Evolutionary conservation across 2,329 filamentous ascomycete species (phyloP).

Genomic region (Apiospora marii): DNA sequence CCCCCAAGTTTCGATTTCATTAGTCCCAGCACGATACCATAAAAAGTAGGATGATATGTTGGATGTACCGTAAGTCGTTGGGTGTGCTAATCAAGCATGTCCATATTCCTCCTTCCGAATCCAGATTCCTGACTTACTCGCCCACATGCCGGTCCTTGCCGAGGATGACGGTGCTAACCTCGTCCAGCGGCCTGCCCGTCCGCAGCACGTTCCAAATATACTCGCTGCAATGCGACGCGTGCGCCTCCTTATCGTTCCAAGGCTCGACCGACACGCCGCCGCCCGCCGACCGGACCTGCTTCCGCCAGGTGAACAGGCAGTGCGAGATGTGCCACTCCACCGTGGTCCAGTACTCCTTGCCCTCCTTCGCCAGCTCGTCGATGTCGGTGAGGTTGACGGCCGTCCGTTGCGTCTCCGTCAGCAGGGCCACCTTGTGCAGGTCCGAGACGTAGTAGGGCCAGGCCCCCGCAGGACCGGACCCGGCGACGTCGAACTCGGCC

Average conservation of each 20-base stretch:
- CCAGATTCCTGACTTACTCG: background rate
- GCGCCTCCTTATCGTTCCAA: slow-evolving; percentile 22
- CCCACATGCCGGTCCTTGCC: slow-evolving; percentile 4
- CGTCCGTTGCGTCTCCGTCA: background rate
- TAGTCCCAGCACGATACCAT: too few relatives aligned
- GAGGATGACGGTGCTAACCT: background rate
- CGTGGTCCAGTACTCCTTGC: slow-evolving; percentile 9
- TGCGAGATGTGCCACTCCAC: slow-evolving; percentile 9
- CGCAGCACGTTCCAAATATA: slow-evolving; percentile 18
- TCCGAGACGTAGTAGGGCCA: slow-evolving; percentile 15
- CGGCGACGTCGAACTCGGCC: slow-evolving; percentile 6
- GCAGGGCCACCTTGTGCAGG: background rate
- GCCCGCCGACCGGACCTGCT: background rate
- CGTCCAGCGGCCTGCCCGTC: slow-evolving; percentile 9
- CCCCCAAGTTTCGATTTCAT: too few relatives aligned
- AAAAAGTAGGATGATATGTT: too few relatives aligned
- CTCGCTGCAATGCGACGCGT: slow-evolving; percentile 4
- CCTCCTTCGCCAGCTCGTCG: background rate
- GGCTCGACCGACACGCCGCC: slow-evolving; percentile 11
- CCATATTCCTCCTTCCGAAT: background rate
- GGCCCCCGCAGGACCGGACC: background rate
- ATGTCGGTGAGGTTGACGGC: slow-evolving; percentile 12
- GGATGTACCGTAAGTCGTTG: too few relatives aligned
- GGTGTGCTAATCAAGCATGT: too few relatives aligned
- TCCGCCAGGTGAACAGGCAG: slow-evolving; percentile 8